Base-by-base conservation (phyloP, 805 yeast genomes). In the Teunomyces barrocoloradensis region DNA sequence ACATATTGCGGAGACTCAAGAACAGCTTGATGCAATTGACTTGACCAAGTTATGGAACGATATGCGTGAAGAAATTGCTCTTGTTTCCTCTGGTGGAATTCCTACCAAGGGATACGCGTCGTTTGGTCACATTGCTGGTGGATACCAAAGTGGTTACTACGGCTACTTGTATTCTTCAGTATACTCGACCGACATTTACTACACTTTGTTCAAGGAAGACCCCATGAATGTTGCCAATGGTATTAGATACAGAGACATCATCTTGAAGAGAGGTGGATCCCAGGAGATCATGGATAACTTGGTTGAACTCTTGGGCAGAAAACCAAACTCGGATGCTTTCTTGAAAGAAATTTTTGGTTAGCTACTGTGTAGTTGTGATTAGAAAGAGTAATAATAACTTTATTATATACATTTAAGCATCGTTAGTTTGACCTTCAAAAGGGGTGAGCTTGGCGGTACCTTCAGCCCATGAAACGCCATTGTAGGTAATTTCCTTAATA, bases 161-260 rank as follows among this genome's bases (percentile, higher is more conserved):
- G 96, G 96, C 1, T 89, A 89, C 64, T 67, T 88, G 69, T 89
- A 89, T 84, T 86, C 95, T 2, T 84, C 83, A 58, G 96, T 87
- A 12, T 89, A 84, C 71, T 94, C 96, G 1, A 79, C 88, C 5
- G 96, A 89, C 64, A 86, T 89, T 61, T 89, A 79, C 69, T 82
- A 86, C 63, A 68, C 87, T 4, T 77, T 79, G 58, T 89, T 89
- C 74, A 78, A 80, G 48, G 57, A 68, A 1, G 80, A 85, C 62
- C 94, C 95, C 38, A 74, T 86, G 78, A 79, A 82, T 59, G 71
- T 79, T 17, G 61, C 63, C 13, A 74, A 68, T 43, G 96, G 96
- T 43, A 65, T 79, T 25, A 71, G 75, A 50, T 89, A 89, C 65
- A 79, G 95, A 61, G 87, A 85, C 58, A 72, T 75, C 35, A 80